Evolutionary conservation across 371 early-diverging fungal genomes (phyloP).

Genomic region (Mucor lusitanicus): DNA sequence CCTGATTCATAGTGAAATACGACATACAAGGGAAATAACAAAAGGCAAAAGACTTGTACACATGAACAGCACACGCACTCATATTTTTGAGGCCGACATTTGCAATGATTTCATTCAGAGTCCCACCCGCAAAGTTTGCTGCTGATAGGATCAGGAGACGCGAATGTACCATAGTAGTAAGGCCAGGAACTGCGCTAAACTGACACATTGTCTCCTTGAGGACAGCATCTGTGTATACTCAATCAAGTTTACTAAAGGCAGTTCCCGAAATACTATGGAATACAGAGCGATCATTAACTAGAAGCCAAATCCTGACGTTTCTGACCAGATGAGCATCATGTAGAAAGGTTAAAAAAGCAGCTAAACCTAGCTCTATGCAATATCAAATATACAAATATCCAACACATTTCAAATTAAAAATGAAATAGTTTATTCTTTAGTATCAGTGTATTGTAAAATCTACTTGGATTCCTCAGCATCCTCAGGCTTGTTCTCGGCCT

Average conservation of each 20-base stretch:
- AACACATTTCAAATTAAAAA: not conserved
- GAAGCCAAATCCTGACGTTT: no score
- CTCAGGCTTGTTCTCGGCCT: slow-evolving; percentile 43
- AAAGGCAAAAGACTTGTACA: not conserved
- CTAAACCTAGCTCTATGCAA: not conserved
- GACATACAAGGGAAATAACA: slow-evolving; percentile 9
- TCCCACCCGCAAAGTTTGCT: not conserved
- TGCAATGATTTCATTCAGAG: not conserved
- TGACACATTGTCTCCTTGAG: not conserved
- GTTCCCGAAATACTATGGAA: not conserved
- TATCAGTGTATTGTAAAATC: not conserved
- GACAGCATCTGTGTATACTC: not conserved
- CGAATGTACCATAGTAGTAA: not conserved
- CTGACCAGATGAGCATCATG: no score
- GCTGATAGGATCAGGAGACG: not conserved
- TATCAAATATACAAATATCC: not conserved
- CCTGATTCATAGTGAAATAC: slow-evolving; percentile 30
- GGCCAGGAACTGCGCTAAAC: not conserved
- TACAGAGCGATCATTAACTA: not conserved
- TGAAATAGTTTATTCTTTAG: slow-evolving; percentile 6
- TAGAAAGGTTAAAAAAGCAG: not conserved
- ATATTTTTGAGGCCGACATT: not conserved
- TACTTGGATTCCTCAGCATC: slow-evolving; percentile 50
- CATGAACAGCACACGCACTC: not conserved
- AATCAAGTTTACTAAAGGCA: not conserved